These are phyloP conservation scores for Heliamphora exappendiculata DNA, from an alignment of 148 eudicot genomes.

Conservation along the genomic window DNA sequence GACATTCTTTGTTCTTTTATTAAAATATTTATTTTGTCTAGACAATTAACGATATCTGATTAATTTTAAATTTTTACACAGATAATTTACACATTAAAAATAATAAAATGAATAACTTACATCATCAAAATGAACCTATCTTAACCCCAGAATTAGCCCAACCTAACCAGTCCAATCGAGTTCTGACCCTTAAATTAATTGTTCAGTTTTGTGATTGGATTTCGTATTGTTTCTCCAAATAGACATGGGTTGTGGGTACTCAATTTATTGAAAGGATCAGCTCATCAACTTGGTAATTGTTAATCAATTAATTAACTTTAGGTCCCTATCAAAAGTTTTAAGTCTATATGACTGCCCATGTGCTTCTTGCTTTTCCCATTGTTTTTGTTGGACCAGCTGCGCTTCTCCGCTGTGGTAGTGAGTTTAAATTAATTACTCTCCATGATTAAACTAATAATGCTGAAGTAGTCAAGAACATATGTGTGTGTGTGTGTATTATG, in stretches of 20 bases:
- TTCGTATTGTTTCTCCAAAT: neutral
- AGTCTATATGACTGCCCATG: conserved; percentile 17
- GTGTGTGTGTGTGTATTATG: too few relatives aligned
- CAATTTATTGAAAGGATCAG: conserved; percentile 6
- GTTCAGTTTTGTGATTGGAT: neutral
- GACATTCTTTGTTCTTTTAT: too few relatives aligned
- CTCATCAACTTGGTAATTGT: conserved; percentile 18
- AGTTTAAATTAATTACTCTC: neutral
- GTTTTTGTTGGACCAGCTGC: conserved; percentile 12
- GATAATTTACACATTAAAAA: too few relatives aligned
- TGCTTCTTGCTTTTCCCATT: conserved; percentile 6
- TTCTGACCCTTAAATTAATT: too few relatives aligned
- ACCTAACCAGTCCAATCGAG: too few relatives aligned
- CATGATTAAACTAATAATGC: conserved; percentile 3
- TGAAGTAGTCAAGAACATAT: too few relatives aligned
- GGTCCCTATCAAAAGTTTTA: conserved; percentile 8
- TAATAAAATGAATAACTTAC: too few relatives aligned
- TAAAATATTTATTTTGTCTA: too few relatives aligned
- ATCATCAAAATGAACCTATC: too few relatives aligned
- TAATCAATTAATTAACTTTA: conserved; percentile 2
- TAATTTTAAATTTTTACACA: too few relatives aligned
- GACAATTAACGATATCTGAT: too few relatives aligned
- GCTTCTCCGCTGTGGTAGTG: neutral
- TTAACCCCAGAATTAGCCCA: too few relatives aligned
- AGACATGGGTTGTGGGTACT: neutral